phyloP scores from a whole-genome alignment of 345 rosid genomes.

The Nasturtium officinale region DNA sequence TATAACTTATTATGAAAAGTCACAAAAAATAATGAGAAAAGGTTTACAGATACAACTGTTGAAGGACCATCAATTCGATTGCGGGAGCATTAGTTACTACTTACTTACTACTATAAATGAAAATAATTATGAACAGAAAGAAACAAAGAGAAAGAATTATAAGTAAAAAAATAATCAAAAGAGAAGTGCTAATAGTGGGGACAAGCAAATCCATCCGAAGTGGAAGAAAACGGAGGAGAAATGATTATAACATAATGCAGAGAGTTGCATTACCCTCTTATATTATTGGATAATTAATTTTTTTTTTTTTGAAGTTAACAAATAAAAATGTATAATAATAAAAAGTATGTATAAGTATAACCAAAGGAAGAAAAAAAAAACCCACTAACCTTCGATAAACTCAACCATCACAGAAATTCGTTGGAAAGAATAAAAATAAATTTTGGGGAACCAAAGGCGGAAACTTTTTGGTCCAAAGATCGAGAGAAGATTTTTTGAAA shows the following conservation, averaged over 20 bases:
- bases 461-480: conserved; percentile 41
- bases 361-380: conserved; percentile 20
- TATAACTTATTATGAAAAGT: too few relatives aligned
- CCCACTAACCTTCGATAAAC: conserved; percentile 45
- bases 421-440: conserved; percentile 9
- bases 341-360: conserved; percentile 9
- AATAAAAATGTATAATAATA: background rate
- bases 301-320: background rate
- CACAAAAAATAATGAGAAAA: too few relatives aligned
- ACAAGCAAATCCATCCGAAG: conserved; percentile 42
- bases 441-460: conserved; percentile 35
- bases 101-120: background rate
- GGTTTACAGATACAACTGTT: too few relatives aligned
- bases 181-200: conserved; percentile 38
- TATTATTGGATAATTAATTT: conserved; percentile 23
- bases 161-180: background rate
- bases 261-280: conserved; percentile 32
- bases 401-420: conserved; percentile 37
- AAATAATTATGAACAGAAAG: background rate
- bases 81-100: background rate
- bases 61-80: too few relatives aligned
- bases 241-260: conserved; percentile 36
- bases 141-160: background rate
- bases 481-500: conserved; percentile 24
- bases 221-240: conserved; percentile 33